Base-by-base conservation (phyloP, 805 yeast species). In the Starmerella vaccinii region DNA sequence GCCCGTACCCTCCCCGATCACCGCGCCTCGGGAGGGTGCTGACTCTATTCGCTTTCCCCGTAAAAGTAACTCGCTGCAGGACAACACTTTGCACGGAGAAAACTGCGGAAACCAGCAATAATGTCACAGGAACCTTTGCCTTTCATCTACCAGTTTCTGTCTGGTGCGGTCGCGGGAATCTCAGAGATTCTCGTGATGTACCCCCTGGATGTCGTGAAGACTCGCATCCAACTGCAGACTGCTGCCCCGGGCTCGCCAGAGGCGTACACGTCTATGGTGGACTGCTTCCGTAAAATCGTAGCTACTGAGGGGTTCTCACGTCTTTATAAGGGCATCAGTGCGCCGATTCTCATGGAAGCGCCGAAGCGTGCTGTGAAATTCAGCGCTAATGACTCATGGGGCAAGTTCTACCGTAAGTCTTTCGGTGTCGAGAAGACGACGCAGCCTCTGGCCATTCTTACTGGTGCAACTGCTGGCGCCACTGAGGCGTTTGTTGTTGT, bases 381-480 rank as follows among this genome's bases (percentile, higher is more conserved):
- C 66, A 97, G 97, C 47, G 95, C 97, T 55, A 92, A 92, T 66
- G 98, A 92, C 66, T 94, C 87, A 67, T 92, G 95, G 83, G 90
- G 95, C 48, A 82, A 82, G 67, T 68, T 88, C 59, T 90, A 88
- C 76, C 78, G 78, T 59, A 72, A 73, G 27, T 65, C 71, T 19
- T 87, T 89, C 65, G 95, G 86, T 47, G 74, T 84, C 41, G 66
- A 73, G 8, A 67, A 76, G 56, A 76, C 84, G 78, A 84, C 73
- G 56, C 97, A 90, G 70, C 79, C 84, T 8, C 72, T 92, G 63
- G 87, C 97, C 2, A 72, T 92, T 49, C 73, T 90, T 59, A 85
- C 96, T 38, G 99, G 99, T 71, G 97, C 97, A 33, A 84, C 95
- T 52, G 98, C 99, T 7, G 99, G 99, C 72, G 94, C 96, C 34